These are phyloP conservation scores for Picochlorum sp. DNA, from an alignment of 139 green algal species.

Conservation along the genomic window DNA sequence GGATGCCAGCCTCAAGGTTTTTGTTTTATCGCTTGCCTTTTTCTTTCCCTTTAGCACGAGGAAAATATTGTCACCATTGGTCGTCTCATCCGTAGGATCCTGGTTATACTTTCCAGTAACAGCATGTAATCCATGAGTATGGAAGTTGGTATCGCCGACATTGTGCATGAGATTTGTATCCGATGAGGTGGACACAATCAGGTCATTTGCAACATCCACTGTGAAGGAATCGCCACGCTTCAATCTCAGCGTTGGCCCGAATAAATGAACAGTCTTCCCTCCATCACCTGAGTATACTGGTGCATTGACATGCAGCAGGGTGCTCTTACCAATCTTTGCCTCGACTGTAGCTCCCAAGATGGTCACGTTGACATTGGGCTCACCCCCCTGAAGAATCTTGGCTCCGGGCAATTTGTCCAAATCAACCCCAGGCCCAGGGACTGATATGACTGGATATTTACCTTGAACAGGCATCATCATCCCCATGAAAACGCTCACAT, in stretches of 20 bases:
- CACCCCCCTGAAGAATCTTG: neutral
- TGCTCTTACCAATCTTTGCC: neutral
- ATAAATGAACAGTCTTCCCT: neutral
- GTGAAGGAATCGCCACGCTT: neutral
- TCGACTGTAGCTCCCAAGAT: neutral
- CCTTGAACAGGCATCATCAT: too few species aligned
- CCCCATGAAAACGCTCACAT: too few species aligned
- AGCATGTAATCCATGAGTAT: conserved; percentile 4
- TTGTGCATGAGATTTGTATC: neutral
- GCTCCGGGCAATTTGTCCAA: neutral
- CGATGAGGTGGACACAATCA: neutral
- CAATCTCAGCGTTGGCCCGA: neutral
- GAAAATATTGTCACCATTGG: conserved; percentile 6
- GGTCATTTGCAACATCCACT: neutral
- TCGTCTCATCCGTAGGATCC: neutral
- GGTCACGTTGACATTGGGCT: neutral
- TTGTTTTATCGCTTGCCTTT: neutral
- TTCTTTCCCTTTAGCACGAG: neutral
- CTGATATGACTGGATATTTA: neutral
- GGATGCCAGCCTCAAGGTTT: neutral
- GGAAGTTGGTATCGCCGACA: neutral
- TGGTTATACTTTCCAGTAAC: neutral
- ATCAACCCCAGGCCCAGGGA: neutral
- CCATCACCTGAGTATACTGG: neutral
- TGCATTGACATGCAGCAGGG: neutral